A percentile compares a stretch with the other conserved stretches of the same genome.
Evolutionary conservation across 2,329 filamentous ascomycete genomes (phyloP).

Genomic region (Penicillium occitanis): DNA sequence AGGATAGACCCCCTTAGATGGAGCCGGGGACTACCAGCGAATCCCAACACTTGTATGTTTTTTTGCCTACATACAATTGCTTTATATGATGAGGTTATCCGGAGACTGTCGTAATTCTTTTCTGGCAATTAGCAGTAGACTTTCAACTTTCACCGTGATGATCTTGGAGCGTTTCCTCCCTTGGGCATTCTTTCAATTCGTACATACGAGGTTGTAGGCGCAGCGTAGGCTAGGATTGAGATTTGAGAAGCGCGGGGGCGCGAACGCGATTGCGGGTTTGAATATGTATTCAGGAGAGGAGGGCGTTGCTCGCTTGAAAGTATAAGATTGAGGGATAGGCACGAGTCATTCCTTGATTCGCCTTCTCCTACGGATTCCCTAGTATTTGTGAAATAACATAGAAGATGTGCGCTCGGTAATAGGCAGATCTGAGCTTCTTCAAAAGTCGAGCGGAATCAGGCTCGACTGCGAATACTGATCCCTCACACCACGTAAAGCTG

Average conservation of each 20-base stretch:
- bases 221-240: not conserved
- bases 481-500: not conserved
- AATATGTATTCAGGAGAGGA: not conserved
- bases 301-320: not conserved
- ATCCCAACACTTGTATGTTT: not conserved
- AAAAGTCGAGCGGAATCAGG: not conserved
- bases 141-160: too few species aligned
- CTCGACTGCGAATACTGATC: conserved; percentile 1
- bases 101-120: too few species aligned
- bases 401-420: not conserved
- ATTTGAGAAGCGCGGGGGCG: not conserved
- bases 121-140: too few species aligned
- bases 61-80: not conserved
- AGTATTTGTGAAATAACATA: not conserved
- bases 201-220: not conserved
- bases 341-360: not conserved
- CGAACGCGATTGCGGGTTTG: not conserved
- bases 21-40: not conserved
- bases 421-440: not conserved
- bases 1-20: not conserved
- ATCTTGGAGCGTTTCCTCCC: not conserved
- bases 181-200: not conserved
- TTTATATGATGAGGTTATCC: too few species aligned
- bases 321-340: not conserved
- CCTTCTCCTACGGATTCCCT: not conserved